These are phyloP conservation scores for Plasmodium gonderi DNA, from an alignment of 169 alveolate genomes.

Conservation along the genomic window DNA sequence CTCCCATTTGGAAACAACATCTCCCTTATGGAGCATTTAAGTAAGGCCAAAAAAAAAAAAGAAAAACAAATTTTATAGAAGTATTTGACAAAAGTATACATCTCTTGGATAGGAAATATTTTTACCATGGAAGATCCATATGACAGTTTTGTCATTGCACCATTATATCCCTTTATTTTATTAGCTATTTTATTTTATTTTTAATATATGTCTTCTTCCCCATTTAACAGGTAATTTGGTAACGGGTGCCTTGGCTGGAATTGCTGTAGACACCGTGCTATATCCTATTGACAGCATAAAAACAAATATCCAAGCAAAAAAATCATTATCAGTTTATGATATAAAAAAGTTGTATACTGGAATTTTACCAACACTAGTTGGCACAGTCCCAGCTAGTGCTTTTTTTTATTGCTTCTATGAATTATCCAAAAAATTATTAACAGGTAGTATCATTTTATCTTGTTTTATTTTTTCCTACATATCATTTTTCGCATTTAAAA, in stretches of 20 bases:
- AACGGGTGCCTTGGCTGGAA: slow-evolving; percentile 87
- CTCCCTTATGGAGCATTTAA: slow-evolving; percentile 33
- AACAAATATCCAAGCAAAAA: slow-evolving; percentile 81
- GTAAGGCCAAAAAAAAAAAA: background rate
- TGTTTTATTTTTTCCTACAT: background rate
- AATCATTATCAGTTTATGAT: slow-evolving; percentile 25
- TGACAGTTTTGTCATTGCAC: background rate
- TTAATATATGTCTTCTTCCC: background rate
- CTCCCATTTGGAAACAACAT: background rate
- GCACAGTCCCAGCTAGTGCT: slow-evolving; percentile 85
- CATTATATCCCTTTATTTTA: background rate
- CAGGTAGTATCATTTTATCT: slow-evolving; percentile 24
- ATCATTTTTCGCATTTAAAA: background rate
- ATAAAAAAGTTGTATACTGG: slow-evolving; percentile 79
- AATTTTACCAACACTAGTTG: slow-evolving; percentile 77
- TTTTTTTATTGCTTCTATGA: slow-evolving; percentile 85
- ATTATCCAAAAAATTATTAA: slow-evolving; percentile 78
- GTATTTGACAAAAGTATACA: background rate
- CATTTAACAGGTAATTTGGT: slow-evolving; percentile 78
- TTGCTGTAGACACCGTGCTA: slow-evolving; percentile 80
- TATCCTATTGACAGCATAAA: slow-evolving; percentile 86
- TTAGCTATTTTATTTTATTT: background rate
- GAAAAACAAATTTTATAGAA: background rate
- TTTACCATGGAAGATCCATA: background rate
- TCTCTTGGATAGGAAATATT: background rate